phyloP scores from a whole-genome alignment of 306 rosid genomes.

The Cucurbita argyrosperma region DNA sequence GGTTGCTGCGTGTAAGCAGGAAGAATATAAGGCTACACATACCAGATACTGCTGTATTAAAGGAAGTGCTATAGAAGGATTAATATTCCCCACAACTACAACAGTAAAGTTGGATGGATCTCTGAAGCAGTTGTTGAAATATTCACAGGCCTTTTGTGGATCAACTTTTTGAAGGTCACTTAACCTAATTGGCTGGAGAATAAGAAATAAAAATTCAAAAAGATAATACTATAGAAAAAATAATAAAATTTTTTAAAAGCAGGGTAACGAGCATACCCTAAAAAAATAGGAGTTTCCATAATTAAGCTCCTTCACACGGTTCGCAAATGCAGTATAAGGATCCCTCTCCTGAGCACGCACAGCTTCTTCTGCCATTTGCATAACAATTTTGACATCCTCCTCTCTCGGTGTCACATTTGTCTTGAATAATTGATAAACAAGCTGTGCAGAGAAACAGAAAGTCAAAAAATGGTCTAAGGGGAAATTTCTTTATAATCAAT shows the following conservation, averaged over 20 bases:
- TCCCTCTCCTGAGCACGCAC: constrained; percentile 93
- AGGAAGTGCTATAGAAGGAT: constrained; percentile 74
- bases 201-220: constrained; percentile 10
- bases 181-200: constrained; percentile 65
- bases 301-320: constrained; percentile 96
- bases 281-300: constrained; percentile 93
- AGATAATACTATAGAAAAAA: background rate
- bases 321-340: constrained; percentile 80
- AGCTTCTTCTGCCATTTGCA: constrained; percentile 99
- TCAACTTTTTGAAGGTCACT: constrained; percentile 73
- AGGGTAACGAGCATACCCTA: constrained; percentile 34
- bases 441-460: constrained; percentile 40
- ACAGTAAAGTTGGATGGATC: constrained; percentile 87
- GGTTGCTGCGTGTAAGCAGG: constrained; percentile 8
- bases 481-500: background rate
- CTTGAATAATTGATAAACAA: constrained; percentile 84
- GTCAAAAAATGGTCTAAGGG: background rate
- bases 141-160: constrained; percentile 85
- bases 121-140: constrained; percentile 80
- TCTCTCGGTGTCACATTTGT: constrained; percentile 63
- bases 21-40: constrained; percentile 18
- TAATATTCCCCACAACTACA: constrained; percentile 77
- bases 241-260: background rate
- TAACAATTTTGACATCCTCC: constrained; percentile 83
- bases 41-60: constrained; percentile 82